Conservation (phyloP, 164 flowering plant genomes). For the Umbellularia californica region DNA sequence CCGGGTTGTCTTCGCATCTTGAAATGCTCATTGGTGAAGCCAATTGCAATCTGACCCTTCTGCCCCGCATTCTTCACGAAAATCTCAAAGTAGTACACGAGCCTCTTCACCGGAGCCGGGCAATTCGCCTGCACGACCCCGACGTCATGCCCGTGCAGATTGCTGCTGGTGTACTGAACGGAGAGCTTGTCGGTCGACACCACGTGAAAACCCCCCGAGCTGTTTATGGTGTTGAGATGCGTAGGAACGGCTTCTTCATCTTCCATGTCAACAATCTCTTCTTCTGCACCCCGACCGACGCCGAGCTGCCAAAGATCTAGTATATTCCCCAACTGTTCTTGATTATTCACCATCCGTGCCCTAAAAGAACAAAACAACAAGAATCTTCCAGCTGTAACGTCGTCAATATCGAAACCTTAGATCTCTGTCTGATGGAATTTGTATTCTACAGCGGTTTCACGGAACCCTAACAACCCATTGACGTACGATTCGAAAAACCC, state of each 20-base stretch:
- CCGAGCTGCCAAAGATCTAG: constrained; percentile 4
- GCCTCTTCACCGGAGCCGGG: constrained; percentile 66
- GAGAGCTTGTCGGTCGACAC: constrained; percentile 80
- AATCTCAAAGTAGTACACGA: constrained; percentile 87
- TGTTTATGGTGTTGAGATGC: constrained; percentile 77
- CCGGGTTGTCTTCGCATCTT: constrained; percentile 93
- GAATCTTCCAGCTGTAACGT: too few species aligned
- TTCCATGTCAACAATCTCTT: constrained; percentile 17
- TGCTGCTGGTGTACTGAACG: constrained; percentile 56
- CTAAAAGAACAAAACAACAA: too few species aligned
- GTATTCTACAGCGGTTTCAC: too few species aligned
- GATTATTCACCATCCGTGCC: constrained; percentile 2
- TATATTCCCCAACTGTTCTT: background rate
- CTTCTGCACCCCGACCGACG: constrained; percentile 1
- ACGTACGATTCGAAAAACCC: too few species aligned
- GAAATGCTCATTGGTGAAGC: constrained; percentile 64
- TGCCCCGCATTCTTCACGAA: constrained; percentile 74
- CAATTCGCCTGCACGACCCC: constrained; percentile 84
- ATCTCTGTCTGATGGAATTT: too few species aligned
- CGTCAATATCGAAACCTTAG: too few species aligned
- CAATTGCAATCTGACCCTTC: constrained; percentile 83
- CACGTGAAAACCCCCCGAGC: constrained; percentile 76
- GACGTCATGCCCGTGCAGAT: constrained; percentile 86
- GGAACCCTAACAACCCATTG: too few species aligned
- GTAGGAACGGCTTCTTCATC: constrained; percentile 48